Percentiles rank a stretch among this genome's conserved stretches.
Evolutionary conservation across 2,329 filamentous ascomycete species (phyloP).

Genomic region (Colletotrichum higginsianum): DNA sequence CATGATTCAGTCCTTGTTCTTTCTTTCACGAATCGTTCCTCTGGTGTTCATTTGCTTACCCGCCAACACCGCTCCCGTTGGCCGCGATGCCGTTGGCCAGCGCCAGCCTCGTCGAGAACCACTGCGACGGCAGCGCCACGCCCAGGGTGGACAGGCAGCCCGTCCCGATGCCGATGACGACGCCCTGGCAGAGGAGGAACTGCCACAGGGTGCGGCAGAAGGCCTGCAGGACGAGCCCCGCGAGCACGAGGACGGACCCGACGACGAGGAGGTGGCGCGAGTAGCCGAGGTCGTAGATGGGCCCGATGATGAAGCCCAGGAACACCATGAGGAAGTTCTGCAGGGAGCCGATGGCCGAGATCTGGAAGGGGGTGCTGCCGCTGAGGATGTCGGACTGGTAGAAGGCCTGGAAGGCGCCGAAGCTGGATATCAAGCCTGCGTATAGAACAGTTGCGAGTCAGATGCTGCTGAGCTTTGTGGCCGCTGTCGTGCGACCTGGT

Average conservation of each 20-base stretch:
- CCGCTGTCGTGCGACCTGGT: neutral
- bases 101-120: constrained; percentile 49
- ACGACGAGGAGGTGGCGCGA: constrained; percentile 56
- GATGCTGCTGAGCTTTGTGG: no score
- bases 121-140: constrained; percentile 51
- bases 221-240: constrained; percentile 56
- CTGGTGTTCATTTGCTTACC: neutral
- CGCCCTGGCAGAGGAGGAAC: constrained; percentile 58
- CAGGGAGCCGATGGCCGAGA: constrained; percentile 63
- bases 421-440: constrained; percentile 57
- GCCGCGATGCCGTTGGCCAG: constrained; percentile 53
- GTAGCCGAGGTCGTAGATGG: constrained; percentile 63
- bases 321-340: constrained; percentile 63
- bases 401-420: constrained; percentile 69
- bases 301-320: constrained; percentile 59
- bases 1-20: neutral
- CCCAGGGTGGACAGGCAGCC: constrained; percentile 58
- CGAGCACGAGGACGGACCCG: constrained; percentile 59
- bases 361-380: constrained; percentile 42
- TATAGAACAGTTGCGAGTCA: neutral
- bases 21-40: no score
- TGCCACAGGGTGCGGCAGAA: constrained; percentile 34
- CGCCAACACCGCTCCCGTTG: constrained; percentile 50
- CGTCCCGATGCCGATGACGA: constrained; percentile 61
- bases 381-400: constrained; percentile 55